These are phyloP conservation scores for Drechslera avenae DNA, from an alignment of 2,329 filamentous ascomycete species.

Conservation along the genomic window DNA sequence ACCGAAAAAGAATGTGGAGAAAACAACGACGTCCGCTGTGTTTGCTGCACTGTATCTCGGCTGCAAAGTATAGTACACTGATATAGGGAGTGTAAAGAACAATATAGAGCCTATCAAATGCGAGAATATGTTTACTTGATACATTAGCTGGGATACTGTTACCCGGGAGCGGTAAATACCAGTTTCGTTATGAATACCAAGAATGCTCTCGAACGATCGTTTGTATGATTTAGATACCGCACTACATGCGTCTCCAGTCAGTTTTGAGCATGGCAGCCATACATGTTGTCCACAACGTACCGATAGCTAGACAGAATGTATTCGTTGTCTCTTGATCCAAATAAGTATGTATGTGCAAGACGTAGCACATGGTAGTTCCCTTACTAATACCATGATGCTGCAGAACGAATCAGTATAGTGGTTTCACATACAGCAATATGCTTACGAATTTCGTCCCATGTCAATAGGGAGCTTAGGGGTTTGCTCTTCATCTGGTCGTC, in stretches of 20 bases:
- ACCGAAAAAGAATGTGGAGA: constrained; percentile 2
- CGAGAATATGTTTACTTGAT: constrained; percentile 1
- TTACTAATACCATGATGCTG: constrained; percentile 8
- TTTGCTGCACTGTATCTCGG: not conserved
- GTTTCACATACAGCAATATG: not conserved
- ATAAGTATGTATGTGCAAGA: not conserved
- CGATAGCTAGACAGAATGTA: constrained; percentile 1
- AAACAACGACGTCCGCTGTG: not conserved
- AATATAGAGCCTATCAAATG: not conserved
- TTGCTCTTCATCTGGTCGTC: not conserved
- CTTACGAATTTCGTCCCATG: constrained; percentile 3
- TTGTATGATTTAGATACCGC: not conserved
- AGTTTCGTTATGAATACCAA: constrained; percentile 1
- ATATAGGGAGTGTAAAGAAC: not conserved
- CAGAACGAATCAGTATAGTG: not conserved
- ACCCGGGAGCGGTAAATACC: not conserved
- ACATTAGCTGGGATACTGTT: not conserved
- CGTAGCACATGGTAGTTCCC: not conserved
- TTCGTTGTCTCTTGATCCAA: not conserved
- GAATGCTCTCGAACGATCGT: not conserved
- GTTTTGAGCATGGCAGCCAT: too few relatives aligned
- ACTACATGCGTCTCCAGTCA: not conserved
- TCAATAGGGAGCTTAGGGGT: not conserved
- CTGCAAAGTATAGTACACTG: not conserved
- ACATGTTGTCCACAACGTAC: not conserved